Evolutionary conservation across 2,329 filamentous ascomycete genomes (phyloP), one percentile per base, ranked within the genome.

Genomic region (Epicoccum nigrum): DNA sequence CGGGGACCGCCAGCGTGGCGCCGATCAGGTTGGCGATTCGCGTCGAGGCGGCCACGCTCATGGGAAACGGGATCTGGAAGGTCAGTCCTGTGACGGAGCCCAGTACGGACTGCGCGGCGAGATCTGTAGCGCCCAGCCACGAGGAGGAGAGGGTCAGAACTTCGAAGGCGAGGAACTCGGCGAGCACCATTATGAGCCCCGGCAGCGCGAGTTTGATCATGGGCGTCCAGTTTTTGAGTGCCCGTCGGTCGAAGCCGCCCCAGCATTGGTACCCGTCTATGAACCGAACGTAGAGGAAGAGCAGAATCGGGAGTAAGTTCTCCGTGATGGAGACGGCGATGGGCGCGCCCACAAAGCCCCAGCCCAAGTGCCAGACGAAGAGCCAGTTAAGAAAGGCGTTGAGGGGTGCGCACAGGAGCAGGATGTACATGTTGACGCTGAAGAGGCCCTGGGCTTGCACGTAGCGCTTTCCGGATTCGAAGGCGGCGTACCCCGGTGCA

Each of bases 121-220:
- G 83, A 55, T 88, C 85, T 15, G 86, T 86, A 1, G 89, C 85
- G 13, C 89, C 89, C 51, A 97, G 86, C 62, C 89, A 90, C 43
- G 87, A 90, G 0, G 90, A 84, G 7, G 86, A 85, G n/a, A 97
- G 80, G 0, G 92, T 96, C 56, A 96, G 79, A 40, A 96, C 85
- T 72, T 97, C 93, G 71, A 97, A 97, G 6, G 92, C 92, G 9
- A 97, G 82, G 76, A 90, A 96, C 71, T 97, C 93, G 4, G 93
- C 92, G 71, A 95, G 86, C 2, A 97, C 88, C 92, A 97, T 97
- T 59, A 96, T 78, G 70, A 97, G 86, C 1, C 93, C 93, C 0
- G 93, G 92, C 11, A 97, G 77, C 0, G 93, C 91, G 30, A 97
- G 86, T 39, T 86, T 85, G 63, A 97, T 84, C 93, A 96, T 95